These are phyloP conservation scores for Lasiosphaeria ovina DNA, from an alignment of 495 filamentous ascomycete genomes.

Conservation along the genomic window DNA sequence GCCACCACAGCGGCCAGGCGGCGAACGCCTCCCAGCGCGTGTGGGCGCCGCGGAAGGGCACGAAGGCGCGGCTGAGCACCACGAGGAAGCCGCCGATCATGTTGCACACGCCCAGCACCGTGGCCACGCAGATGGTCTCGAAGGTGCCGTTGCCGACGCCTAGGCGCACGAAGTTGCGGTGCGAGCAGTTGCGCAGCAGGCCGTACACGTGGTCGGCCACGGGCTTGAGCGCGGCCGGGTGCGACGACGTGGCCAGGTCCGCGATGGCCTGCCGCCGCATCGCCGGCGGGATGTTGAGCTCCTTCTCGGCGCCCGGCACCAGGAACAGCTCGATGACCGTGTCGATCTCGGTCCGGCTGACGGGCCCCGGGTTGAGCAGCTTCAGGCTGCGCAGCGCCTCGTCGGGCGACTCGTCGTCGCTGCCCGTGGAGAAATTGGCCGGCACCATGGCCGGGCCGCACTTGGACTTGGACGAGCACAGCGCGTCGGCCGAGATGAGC, in stretches of 20 bases:
- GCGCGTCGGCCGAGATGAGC: slow-evolving; percentile 31
- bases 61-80: slow-evolving; percentile 33
- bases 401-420: slow-evolving; percentile 2
- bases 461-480: slow-evolving; percentile 26
- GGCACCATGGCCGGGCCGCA: slow-evolving; percentile 11
- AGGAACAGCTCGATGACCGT: slow-evolving; percentile 40
- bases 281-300: slow-evolving; percentile 41
- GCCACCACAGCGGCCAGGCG: slow-evolving; percentile 42
- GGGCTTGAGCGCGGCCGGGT: slow-evolving; percentile 31
- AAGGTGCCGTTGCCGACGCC: slow-evolving; percentile 46
- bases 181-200: slow-evolving; percentile 49
- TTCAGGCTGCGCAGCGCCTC: background rate
- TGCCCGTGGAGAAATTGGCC: slow-evolving; percentile 6
- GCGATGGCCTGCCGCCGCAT: slow-evolving; percentile 32
- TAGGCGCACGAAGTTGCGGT: slow-evolving; percentile 50
- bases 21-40: slow-evolving; percentile 37
- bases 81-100: slow-evolving; percentile 34
- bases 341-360: slow-evolving; percentile 31
- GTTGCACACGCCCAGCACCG: slow-evolving; percentile 33
- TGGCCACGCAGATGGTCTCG: slow-evolving; percentile 43
- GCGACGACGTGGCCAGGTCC: slow-evolving; percentile 26
- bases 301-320: slow-evolving; percentile 34
- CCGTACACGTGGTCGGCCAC: slow-evolving; percentile 44
- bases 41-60: slow-evolving; percentile 31
- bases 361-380: slow-evolving; percentile 8